phyloP scores from a whole-genome alignment of 176 grass and related monocot genomes.

The Avena sativa region DNA sequence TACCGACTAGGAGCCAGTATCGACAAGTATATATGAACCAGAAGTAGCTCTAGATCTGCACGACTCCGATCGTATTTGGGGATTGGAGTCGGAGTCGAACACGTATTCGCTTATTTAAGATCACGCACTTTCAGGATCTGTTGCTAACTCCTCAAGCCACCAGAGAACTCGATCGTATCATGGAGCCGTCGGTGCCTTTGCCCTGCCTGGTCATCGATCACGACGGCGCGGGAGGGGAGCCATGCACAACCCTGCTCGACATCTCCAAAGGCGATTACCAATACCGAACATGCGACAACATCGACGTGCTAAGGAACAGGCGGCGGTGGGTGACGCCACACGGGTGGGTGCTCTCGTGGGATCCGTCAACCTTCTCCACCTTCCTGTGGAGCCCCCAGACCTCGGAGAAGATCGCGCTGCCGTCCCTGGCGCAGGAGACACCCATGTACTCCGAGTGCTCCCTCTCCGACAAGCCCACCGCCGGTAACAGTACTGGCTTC shows the following conservation, averaged over 20 bases:
- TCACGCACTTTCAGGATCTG: not conserved
- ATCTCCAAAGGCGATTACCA: not conserved
- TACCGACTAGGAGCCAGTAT: too few species aligned
- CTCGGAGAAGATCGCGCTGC: not conserved
- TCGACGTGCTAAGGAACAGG: not conserved
- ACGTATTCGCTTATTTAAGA: too few species aligned
- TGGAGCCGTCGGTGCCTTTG: not conserved
- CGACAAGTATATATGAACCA: too few species aligned
- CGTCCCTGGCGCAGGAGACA: not conserved
- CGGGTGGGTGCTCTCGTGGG: not conserved
- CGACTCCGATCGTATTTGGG: too few species aligned
- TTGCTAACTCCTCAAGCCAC: not conserved
- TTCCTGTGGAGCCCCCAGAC: not conserved
- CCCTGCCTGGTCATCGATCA: not conserved
- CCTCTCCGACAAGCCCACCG: not conserved
- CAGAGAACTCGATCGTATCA: not conserved
- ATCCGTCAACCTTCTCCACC: not conserved
- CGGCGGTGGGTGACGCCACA: not conserved
- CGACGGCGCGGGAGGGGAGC: not conserved
- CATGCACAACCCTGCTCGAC: not conserved
- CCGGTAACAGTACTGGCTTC: not conserved
- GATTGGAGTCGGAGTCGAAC: too few species aligned
- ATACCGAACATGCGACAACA: not conserved
- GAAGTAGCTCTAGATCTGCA: too few species aligned
- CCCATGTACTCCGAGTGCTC: not conserved